Evolutionary conservation across 139 green algal genomes (phyloP).

Genomic region (Auxenochlorella protothecoides): DNA sequence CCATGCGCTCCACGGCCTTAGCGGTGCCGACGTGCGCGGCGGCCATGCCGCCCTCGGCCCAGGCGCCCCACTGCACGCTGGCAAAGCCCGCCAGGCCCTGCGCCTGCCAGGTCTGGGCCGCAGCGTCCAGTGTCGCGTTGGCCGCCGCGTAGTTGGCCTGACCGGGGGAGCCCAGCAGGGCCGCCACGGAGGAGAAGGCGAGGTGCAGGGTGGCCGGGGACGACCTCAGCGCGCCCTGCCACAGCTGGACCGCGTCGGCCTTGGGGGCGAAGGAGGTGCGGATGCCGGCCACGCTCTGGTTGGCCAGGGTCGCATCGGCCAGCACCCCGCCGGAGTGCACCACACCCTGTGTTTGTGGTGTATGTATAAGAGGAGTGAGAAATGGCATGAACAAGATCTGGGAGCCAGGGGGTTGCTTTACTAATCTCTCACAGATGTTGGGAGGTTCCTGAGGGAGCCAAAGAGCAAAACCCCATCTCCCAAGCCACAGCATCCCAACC

Average conservation of each 20-base stretch:
- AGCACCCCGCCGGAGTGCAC: constrained; percentile 67
- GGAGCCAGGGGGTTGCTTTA: too few relatives aligned
- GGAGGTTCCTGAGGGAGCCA: too few relatives aligned
- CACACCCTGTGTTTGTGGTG: constrained; percentile 13
- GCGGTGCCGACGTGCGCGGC: constrained; percentile 32
- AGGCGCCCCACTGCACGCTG: constrained; percentile 81
- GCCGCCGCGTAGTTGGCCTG: constrained; percentile 71
- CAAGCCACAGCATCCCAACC: neutral
- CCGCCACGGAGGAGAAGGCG: constrained; percentile 70
- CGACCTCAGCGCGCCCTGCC: neutral
- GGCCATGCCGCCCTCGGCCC: constrained; percentile 75
- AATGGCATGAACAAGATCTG: too few relatives aligned
- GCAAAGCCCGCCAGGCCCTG: constrained; percentile 1
- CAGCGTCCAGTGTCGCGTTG: constrained; percentile 56
- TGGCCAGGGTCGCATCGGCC: constrained; percentile 49
- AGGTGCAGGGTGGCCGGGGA: constrained; percentile 29
- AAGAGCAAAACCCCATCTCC: too few relatives aligned
- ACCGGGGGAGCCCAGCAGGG: constrained; percentile 68
- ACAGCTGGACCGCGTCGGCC: neutral
- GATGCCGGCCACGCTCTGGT: constrained; percentile 34
- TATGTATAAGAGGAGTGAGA: neutral
- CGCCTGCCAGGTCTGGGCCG: constrained; percentile 14
- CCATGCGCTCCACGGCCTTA: constrained; percentile 49
- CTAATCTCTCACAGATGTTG: too few relatives aligned
- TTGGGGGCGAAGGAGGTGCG: constrained; percentile 48